Evolutionary conservation across 805 yeast genomes (phyloP).

Genomic region (Candida coquimbonensis): DNA sequence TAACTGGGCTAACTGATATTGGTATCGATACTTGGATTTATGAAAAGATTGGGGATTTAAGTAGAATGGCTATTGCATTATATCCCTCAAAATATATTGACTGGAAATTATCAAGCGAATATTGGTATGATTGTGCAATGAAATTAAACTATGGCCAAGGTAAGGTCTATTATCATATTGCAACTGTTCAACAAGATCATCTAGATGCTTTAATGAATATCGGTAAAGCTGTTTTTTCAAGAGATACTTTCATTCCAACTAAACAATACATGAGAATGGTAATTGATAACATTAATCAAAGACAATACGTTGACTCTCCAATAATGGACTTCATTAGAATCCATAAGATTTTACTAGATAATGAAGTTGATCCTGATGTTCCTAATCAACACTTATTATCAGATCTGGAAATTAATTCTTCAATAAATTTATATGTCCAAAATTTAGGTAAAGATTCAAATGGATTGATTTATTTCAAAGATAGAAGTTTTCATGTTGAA

Average conservation of each 20-base stretch:
- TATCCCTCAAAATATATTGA: slow-evolving; percentile 75
- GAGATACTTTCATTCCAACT: slow-evolving; percentile 81
- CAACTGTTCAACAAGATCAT: slow-evolving; percentile 69
- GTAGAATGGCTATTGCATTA: slow-evolving; percentile 82
- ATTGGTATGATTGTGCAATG: slow-evolving; percentile 75
- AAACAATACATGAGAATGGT: slow-evolving; percentile 71
- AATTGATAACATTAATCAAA: slow-evolving; percentile 66
- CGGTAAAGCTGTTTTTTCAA: slow-evolving; percentile 72
- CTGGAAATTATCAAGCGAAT: slow-evolving; percentile 78
- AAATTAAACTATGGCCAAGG: slow-evolving; percentile 77
- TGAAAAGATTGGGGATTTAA: slow-evolving; percentile 78
- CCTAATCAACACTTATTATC: slow-evolving; percentile 23
- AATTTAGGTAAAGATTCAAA: slow-evolving; percentile 38
- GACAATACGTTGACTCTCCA: slow-evolving; percentile 35
- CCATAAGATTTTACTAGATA: slow-evolving; percentile 19
- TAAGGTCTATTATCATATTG: slow-evolving; percentile 78
- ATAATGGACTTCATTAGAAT: slow-evolving; percentile 24
- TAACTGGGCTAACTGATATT: slow-evolving; percentile 33
- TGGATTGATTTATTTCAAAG: slow-evolving; percentile 53
- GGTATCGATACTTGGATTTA: slow-evolving; percentile 48
- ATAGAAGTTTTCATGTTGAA: slow-evolving; percentile 14
- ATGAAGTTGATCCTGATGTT: slow-evolving; percentile 36
- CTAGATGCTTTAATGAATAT: slow-evolving; percentile 73
- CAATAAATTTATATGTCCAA: slow-evolving; percentile 4
- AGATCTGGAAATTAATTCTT: slow-evolving; percentile 34